Conservation (phyloP, 1,284 basidiomycete genomes). For the Erythrobasidium hasegawianum region DNA sequence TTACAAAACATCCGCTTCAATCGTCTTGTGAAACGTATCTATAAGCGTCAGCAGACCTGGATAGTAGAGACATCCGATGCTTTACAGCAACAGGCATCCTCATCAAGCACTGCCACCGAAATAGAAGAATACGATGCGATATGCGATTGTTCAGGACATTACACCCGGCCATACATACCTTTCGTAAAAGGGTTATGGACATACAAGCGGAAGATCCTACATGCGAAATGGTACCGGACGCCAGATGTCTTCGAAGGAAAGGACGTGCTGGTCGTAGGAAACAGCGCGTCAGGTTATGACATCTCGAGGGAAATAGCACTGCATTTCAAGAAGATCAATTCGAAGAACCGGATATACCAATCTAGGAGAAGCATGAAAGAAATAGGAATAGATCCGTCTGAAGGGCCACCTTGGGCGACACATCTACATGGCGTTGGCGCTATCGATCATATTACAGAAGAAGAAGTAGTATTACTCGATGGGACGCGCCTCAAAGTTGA, state of each 20-base stretch:
- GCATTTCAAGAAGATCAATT: constrained; percentile 41
- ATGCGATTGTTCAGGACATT: constrained; percentile 53
- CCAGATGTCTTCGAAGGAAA: constrained; percentile 45
- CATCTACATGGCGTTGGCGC: constrained; percentile 47
- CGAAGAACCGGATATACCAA: constrained; percentile 46
- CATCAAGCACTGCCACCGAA: neutral
- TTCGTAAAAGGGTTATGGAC: constrained; percentile 49
- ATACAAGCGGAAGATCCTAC: constrained; percentile 51
- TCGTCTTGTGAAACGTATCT: constrained; percentile 48
- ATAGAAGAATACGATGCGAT: constrained; percentile 47
- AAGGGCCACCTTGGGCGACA: constrained; percentile 45
- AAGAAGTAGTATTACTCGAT: constrained; percentile 45
- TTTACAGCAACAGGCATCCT: neutral
- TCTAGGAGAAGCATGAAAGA: constrained; percentile 41
- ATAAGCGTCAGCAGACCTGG: constrained; percentile 40
- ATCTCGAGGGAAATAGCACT: constrained; percentile 54
- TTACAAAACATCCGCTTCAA: constrained; percentile 47
- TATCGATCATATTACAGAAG: constrained; percentile 46
- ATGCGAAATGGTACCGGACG: constrained; percentile 53
- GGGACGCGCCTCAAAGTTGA: constrained; percentile 45
- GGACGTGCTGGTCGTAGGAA: constrained; percentile 55
- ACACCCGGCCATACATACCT: constrained; percentile 53
- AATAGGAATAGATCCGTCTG: constrained; percentile 38
- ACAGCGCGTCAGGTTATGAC: constrained; percentile 55
- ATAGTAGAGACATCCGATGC: constrained; percentile 40